phyloP scores from a whole-genome alignment of 2,329 filamentous ascomycete genomes.

The Cercospora sp. region DNA sequence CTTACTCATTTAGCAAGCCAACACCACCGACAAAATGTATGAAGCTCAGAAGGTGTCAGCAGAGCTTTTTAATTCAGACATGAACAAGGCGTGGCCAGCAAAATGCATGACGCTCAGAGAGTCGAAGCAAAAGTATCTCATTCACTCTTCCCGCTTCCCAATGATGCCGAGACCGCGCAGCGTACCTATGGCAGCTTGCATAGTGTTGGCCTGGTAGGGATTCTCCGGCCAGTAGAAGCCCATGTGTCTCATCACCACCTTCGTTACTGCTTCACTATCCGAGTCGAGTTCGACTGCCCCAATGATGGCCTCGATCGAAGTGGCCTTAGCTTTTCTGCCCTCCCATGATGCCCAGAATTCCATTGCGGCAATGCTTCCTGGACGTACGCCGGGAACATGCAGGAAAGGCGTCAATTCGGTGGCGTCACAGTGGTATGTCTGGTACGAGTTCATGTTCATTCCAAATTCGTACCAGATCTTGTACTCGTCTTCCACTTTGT shows the following conservation, averaged over 20 bases:
- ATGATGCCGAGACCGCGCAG: neutral
- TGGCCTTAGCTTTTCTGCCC: neutral
- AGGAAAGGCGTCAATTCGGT: neutral
- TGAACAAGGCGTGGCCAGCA: neutral
- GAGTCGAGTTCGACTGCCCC: neutral
- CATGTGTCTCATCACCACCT: constrained; percentile 1
- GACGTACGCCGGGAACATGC: neutral
- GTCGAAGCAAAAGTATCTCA: neutral
- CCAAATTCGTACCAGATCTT: neutral
- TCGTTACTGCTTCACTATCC: neutral
- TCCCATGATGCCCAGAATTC: neutral
- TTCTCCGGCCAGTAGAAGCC: constrained; percentile 7
- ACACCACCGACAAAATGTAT: neutral
- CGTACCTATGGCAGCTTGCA: neutral
- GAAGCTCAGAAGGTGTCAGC: neutral
- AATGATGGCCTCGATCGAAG: neutral
- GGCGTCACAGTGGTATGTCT: neutral
- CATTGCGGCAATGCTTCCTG: neutral
- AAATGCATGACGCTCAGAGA: neutral
- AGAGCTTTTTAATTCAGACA: neutral
- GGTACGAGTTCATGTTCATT: neutral
- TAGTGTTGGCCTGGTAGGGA: neutral
- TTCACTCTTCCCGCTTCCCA: neutral
- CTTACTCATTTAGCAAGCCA: neutral
- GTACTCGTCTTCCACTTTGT: neutral